These are phyloP conservation scores for Austroboletus eburneus DNA, from an alignment of 768 basidiomycete genomes.

Conservation along the genomic window DNA sequence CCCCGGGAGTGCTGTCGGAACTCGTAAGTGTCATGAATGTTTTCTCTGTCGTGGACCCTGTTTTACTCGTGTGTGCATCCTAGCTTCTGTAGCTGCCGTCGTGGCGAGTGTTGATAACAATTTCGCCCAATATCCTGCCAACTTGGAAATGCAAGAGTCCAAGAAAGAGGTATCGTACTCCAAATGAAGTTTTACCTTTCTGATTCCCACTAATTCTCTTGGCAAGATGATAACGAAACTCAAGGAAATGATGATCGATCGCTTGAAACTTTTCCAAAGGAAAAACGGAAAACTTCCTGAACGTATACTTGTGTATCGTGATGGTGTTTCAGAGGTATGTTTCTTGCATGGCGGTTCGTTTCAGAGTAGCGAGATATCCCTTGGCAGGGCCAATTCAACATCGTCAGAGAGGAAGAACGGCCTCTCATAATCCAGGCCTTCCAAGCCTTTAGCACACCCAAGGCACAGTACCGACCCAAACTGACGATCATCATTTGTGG, in stretches of 20 bases:
- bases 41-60: background rate
- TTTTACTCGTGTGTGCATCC: background rate
- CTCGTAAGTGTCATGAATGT: conserved; percentile 30
- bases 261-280: conserved; percentile 38
- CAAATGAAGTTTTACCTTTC: background rate
- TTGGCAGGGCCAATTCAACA: conserved; percentile 44
- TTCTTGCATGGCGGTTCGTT: background rate
- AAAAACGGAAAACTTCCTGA: conserved; percentile 38
- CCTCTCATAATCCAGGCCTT: conserved; percentile 43
- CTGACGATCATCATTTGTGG: conserved; percentile 53
- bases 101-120: conserved; percentile 44
- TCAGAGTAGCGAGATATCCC: conserved; percentile 11
- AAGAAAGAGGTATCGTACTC: conserved; percentile 58
- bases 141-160: conserved; percentile 46
- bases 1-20: conserved; percentile 57
- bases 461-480: conserved; percentile 40
- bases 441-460: conserved; percentile 33
- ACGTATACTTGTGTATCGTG: conserved; percentile 54
- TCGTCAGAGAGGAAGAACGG: conserved; percentile 41
- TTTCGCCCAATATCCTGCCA: conserved; percentile 49
- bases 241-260: conserved; percentile 44
- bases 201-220: background rate
- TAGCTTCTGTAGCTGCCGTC: conserved; percentile 50
- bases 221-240: conserved; percentile 47
- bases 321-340: conserved; percentile 75